Conservation (phyloP, 768 basidiomycete genomes). For the Dacryopinax spathularia region DNA sequence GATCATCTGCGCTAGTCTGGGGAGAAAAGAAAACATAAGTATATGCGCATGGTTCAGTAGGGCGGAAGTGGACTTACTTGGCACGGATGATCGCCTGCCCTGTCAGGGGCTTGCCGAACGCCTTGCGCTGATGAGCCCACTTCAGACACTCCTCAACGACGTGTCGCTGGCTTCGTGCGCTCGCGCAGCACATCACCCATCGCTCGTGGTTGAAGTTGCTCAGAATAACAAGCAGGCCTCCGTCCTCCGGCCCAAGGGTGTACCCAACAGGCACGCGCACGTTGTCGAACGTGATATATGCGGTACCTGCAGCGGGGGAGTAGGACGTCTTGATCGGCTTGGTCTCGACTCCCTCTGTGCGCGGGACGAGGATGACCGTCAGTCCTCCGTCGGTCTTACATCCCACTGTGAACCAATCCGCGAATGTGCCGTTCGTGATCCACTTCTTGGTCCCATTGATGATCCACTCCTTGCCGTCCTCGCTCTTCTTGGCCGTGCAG, state of each 20-base stretch:
- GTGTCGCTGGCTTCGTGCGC: slow-evolving; percentile 55
- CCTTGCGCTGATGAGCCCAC: slow-evolving; percentile 82
- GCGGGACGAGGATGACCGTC: slow-evolving; percentile 75
- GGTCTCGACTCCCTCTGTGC: slow-evolving; percentile 68
- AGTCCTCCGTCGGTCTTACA: slow-evolving; percentile 53
- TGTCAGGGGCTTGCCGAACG: slow-evolving; percentile 72
- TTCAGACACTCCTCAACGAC: slow-evolving; percentile 78
- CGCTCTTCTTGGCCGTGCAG: slow-evolving; percentile 62
- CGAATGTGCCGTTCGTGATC: slow-evolving; percentile 50
- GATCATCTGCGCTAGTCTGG: slow-evolving; percentile 67
- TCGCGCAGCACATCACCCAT: slow-evolving; percentile 77
- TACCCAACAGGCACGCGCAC: slow-evolving; percentile 79
- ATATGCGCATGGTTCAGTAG: not conserved
- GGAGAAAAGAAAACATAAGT: not conserved
- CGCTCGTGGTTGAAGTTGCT: slow-evolving; percentile 91
- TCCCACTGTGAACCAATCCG: slow-evolving; percentile 52
- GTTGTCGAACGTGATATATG: slow-evolving; percentile 67
- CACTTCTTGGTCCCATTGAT: slow-evolving; percentile 81
- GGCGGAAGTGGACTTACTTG: slow-evolving; percentile 31
- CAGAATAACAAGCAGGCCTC: slow-evolving; percentile 50
- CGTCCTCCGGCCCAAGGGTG: slow-evolving; percentile 66
- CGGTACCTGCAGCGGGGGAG: slow-evolving; percentile 74
- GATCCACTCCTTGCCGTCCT: slow-evolving; percentile 63
- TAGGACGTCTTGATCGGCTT: slow-evolving; percentile 84
- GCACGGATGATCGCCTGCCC: slow-evolving; percentile 75